These are phyloP conservation scores for Colletotrichum cordylinicola DNA, from an alignment of 2,329 filamentous ascomycete genomes.

Conservation along the genomic window DNA sequence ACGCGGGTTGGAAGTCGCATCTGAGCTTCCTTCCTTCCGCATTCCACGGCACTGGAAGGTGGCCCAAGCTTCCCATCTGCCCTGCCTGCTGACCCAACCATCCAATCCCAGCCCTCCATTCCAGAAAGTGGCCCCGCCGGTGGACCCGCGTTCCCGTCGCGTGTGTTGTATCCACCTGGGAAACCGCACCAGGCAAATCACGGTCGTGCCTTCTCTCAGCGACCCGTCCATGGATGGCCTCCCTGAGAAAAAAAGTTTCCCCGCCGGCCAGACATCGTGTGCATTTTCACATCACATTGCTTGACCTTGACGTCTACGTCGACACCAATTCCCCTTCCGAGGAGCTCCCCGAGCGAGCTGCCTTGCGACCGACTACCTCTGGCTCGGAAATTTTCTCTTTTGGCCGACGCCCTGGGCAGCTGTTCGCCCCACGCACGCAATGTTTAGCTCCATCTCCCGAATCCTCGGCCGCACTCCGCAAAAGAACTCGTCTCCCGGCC, in stretches of 20 bases:
- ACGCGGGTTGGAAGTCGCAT: neutral
- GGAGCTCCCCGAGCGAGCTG: neutral
- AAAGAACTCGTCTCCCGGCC: constrained; percentile 17
- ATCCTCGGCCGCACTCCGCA: neutral
- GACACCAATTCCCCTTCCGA: neutral
- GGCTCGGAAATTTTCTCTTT: neutral
- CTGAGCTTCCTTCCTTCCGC: neutral
- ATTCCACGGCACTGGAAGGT: neutral
- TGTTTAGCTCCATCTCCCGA: constrained; percentile 17
- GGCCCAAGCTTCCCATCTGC: neutral
- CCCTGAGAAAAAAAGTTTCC: neutral
- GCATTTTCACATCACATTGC: neutral
- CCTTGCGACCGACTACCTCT: neutral
- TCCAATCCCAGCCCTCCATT: neutral
- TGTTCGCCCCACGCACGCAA: neutral
- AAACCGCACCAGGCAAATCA: neutral
- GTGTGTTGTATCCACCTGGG: neutral
- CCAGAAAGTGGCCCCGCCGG: neutral
- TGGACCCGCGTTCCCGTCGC: neutral
- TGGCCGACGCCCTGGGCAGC: neutral
- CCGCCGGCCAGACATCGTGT: neutral
- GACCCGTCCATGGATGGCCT: neutral
- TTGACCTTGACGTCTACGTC: neutral
- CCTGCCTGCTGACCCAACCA: neutral
- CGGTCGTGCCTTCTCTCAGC: neutral